Evolutionary conservation across 257 asterid genomes (phyloP).

Genomic region (Solanum appendiculatum): DNA sequence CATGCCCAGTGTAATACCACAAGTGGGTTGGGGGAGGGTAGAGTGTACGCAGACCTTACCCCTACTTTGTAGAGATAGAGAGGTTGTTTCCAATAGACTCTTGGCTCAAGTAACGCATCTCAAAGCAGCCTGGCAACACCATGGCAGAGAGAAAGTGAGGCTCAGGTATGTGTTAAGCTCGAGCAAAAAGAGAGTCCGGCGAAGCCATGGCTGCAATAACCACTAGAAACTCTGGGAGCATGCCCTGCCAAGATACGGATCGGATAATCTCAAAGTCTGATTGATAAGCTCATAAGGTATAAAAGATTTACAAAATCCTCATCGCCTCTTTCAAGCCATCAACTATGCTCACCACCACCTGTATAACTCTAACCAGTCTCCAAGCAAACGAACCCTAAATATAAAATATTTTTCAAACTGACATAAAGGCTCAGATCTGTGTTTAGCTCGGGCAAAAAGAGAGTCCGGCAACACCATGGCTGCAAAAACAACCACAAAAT

Average conservation of each 20-base stretch:
- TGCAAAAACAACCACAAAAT: constrained; percentile 6
- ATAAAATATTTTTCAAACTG: not conserved
- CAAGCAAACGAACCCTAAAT: not conserved
- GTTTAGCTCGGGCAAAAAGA: not conserved
- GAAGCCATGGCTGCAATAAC: constrained; percentile 19
- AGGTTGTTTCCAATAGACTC: not conserved
- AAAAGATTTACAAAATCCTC: not conserved
- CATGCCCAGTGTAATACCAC: not conserved
- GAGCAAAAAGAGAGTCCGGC: not conserved
- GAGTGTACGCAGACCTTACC: not conserved
- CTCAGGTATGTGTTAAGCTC: not conserved
- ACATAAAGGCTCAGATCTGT: not conserved
- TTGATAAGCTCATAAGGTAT: not conserved
- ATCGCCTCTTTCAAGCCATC: not conserved
- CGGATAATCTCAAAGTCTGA: not conserved
- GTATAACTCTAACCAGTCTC: not conserved
- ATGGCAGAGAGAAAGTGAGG: not conserved
- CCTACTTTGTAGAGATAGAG: not conserved
- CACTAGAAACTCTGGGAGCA: not conserved
- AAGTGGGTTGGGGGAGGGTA: not conserved
- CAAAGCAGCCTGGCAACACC: not conserved
- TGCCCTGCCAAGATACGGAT: not conserved
- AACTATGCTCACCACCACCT: not conserved
- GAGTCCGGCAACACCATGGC: constrained; percentile 2
- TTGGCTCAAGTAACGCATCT: not conserved